Evolutionary conservation across 1,139 yeast genomes (phyloP).

Genomic region (Meyerozyma athensensis): DNA sequence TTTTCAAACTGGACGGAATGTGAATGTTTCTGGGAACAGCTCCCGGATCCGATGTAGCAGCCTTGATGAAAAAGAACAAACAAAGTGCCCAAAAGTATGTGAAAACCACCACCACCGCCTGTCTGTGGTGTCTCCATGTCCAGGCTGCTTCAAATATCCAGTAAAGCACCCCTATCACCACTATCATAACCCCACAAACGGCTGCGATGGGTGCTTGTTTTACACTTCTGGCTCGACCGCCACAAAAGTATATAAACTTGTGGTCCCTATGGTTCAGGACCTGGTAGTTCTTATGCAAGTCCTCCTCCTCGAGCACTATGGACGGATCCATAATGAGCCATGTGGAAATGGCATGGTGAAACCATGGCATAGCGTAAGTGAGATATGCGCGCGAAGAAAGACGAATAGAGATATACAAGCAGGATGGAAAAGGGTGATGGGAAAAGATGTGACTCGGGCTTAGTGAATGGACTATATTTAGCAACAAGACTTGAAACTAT

Average conservation of each 20-base stretch:
- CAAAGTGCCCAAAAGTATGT: conserved; percentile 54
- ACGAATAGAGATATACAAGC: background rate
- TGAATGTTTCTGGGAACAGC: conserved; percentile 66
- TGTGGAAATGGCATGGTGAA: conserved; percentile 28
- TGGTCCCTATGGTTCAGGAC: conserved; percentile 25
- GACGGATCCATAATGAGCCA: conserved; percentile 44
- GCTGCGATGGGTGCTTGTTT: conserved; percentile 33
- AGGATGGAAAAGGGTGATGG: background rate
- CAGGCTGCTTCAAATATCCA: conserved; percentile 45
- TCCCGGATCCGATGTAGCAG: conserved; percentile 69
- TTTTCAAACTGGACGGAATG: conserved; percentile 28
- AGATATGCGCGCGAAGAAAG: background rate
- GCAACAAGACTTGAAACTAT: background rate
- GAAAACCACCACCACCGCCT: conserved; percentile 54
- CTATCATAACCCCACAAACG: conserved; percentile 27
- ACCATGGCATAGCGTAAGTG: conserved; percentile 1
- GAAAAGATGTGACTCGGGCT: background rate
- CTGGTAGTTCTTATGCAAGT: conserved; percentile 28
- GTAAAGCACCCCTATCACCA: conserved; percentile 48
- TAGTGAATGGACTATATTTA: background rate
- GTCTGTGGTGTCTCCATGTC: conserved; percentile 55
- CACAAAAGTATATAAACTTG: conserved; percentile 47
- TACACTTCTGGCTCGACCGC: conserved; percentile 56
- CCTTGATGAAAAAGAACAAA: conserved; percentile 44
- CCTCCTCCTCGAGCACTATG: conserved; percentile 11